Evolutionary conservation across 1,284 basidiomycete genomes (phyloP), one percentile per base, ranked within the genome.

Genomic region (Rhodotorula mucilaginosa): DNA sequence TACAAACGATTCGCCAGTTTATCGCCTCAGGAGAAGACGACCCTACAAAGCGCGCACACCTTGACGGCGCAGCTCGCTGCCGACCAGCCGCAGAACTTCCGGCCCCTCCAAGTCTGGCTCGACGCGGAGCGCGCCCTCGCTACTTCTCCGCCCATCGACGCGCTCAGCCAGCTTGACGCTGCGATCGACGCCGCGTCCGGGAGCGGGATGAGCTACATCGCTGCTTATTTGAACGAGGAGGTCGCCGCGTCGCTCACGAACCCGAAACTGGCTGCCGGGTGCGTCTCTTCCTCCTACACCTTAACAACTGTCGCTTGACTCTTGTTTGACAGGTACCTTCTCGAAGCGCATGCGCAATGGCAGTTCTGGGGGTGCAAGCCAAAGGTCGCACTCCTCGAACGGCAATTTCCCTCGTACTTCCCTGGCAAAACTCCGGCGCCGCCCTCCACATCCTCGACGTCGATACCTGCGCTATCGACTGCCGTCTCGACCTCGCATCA

Each of bases 1-100:
- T 46, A 89, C 87, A 16, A 92, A 88, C 75, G 89, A 83, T 71
- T 85, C 84, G 18, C 88, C 88, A 46, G 89, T 88, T 69, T 87
- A 86, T 8, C 92, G 83, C 60, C 90, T 86, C 48, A 90, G 83
- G 82, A 89, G 86, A 1, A 88, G 21, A 58, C 48, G 15, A 56
- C 39, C n/a, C 44, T 76, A 23, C 39, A n/a, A 3, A 26, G 34
- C 8, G 63, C 69, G 7, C 49, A 23, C 19, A 18, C n/a, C 8
- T 12, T 49, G 7, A 49, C 74, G 44, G 51, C 61, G 13, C 57
- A 58, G 7, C 64, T 76, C 44, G 69, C 74, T 5, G 21, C 26
- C 7, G 47, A 44, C 3, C 70, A 69, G 58, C 63, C 64, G 8
- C 49, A 61, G n/a, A 70, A 65, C 39, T 76, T 76, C 15, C 21